Percentiles rank a stretch among this genome's conserved stretches.
Conservation (phyloP, 345 rosid species). For the Salix arbutifolia region DNA sequence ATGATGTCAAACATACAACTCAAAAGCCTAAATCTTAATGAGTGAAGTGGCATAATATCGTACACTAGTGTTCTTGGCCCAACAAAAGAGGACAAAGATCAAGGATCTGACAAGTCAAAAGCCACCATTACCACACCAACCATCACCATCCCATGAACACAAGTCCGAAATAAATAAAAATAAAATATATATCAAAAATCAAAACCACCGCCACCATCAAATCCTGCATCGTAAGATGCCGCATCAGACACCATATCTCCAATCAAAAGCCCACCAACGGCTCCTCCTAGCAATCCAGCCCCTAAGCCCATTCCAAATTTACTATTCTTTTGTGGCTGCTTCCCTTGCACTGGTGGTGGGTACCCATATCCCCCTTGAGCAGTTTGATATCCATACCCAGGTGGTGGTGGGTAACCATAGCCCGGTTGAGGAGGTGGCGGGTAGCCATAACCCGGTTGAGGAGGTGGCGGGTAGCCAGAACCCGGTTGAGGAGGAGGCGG, state of each 20-base stretch:
- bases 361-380: constrained; percentile 7
- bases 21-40: background rate
- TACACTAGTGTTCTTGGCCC: background rate
- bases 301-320: constrained; percentile 61
- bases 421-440: too few relatives aligned
- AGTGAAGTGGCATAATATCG: background rate
- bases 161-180: background rate
- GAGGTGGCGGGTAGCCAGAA: constrained; percentile 25
- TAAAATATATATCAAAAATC: constrained; percentile 4
- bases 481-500: constrained; percentile 28
- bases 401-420: too few relatives aligned
- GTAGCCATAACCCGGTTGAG: background rate
- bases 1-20: background rate
- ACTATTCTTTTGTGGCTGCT: constrained; percentile 48
- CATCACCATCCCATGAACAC: background rate
- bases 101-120: background rate
- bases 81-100: background rate
- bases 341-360: constrained; percentile 26
- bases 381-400: too few relatives aligned
- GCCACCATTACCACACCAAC: background rate
- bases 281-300: constrained; percentile 71
- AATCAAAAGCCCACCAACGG: constrained; percentile 63
- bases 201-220: constrained; percentile 42
- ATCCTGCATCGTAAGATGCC: constrained; percentile 24
- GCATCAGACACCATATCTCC: constrained; percentile 69